A percentile compares a stretch with the other conserved stretches of the same genome.
These are phyloP conservation scores for Phytopythium boreale DNA, from an alignment of 352 stramenopile genomes.

Conservation along the genomic window DNA sequence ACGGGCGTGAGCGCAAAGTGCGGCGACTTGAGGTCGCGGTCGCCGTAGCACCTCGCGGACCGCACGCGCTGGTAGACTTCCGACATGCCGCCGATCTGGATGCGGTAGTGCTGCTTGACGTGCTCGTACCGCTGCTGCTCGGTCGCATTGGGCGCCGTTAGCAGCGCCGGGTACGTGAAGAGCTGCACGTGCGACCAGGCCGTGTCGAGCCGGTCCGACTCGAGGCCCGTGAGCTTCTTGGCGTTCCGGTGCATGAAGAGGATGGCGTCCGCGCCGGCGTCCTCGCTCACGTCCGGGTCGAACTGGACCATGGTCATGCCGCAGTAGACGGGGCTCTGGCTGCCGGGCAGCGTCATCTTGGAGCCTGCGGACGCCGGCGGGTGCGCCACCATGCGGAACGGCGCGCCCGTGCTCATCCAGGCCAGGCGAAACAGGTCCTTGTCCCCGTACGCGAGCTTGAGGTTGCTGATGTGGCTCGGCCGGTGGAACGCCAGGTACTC, in stretches of 20 bases:
- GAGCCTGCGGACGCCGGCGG: slow-evolving; percentile 35
- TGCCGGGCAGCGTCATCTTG: slow-evolving; percentile 8
- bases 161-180: neutral
- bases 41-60: slow-evolving; percentile 21
- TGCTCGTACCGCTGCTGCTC: slow-evolving; percentile 15
- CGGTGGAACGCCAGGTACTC: slow-evolving; percentile 40
- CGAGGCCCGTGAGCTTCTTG: slow-evolving; percentile 27
- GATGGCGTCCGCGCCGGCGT: slow-evolving; percentile 10
- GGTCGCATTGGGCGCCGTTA: neutral
- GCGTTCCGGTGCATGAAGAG: slow-evolving; percentile 54
- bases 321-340: slow-evolving; percentile 30
- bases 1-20: slow-evolving; percentile 16
- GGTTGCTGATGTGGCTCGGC: slow-evolving; percentile 27
- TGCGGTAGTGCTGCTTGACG: slow-evolving; percentile 16
- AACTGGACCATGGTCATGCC: slow-evolving; percentile 54
- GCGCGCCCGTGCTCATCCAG: slow-evolving; percentile 40
- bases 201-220: neutral
- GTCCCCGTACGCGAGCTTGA: slow-evolving; percentile 46
- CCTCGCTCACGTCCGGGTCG: slow-evolving; percentile 15
- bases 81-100: slow-evolving; percentile 16
- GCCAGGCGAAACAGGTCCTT: slow-evolving; percentile 62
- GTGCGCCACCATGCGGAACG: slow-evolving; percentile 50
- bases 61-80: slow-evolving; percentile 7
- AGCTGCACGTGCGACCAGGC: slow-evolving; percentile 1
- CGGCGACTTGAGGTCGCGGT: slow-evolving; percentile 22